Evolutionary conservation across 2,329 filamentous ascomycete genomes (phyloP).

Genomic region (Penicillium sp.): DNA sequence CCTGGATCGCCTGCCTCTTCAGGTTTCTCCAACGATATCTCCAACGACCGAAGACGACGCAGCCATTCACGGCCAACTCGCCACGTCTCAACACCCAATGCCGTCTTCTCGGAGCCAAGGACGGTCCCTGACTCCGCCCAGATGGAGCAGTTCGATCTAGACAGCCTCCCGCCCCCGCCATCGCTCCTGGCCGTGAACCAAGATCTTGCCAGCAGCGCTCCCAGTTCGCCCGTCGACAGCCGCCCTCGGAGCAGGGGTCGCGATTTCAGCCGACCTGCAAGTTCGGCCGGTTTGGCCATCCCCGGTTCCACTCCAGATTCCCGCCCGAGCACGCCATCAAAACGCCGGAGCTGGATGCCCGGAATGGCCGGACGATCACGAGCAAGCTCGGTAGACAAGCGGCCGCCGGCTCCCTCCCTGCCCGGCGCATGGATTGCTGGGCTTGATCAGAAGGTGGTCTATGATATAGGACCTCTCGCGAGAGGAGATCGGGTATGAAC

Average conservation of each 20-base stretch:
- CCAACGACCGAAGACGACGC: constrained; percentile 25
- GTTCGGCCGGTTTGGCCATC: constrained; percentile 32
- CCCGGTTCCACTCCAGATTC: constrained; percentile 34
- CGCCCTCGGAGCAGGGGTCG: constrained; percentile 37
- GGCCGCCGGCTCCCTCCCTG: constrained; percentile 29
- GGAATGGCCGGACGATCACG: constrained; percentile 39
- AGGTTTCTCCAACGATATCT: constrained; percentile 15
- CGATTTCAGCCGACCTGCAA: constrained; percentile 33
- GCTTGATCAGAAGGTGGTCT: constrained; percentile 53
- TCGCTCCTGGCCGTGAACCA: constrained; percentile 37
- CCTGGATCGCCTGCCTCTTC: constrained; percentile 28
- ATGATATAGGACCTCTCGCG: constrained; percentile 50
- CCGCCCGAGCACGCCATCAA: constrained; percentile 34
- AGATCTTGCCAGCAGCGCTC: constrained; percentile 33
- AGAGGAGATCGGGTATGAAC: constrained; percentile 49
- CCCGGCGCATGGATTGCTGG: constrained; percentile 56
- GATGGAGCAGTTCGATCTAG: constrained; percentile 29
- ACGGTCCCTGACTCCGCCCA: constrained; percentile 23
- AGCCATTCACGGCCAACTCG: constrained; percentile 33
- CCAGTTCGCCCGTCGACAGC: constrained; percentile 31
- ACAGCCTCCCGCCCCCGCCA: constrained; percentile 38
- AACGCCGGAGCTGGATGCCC: constrained; percentile 45
- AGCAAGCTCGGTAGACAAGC: constrained; percentile 32
- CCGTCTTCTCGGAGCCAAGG: constrained; percentile 26
- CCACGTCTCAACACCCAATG: constrained; percentile 33